Base-by-base conservation (phyloP, 495 filamentous ascomycete genomes). In the Annulohypoxylon moriforme region DNA sequence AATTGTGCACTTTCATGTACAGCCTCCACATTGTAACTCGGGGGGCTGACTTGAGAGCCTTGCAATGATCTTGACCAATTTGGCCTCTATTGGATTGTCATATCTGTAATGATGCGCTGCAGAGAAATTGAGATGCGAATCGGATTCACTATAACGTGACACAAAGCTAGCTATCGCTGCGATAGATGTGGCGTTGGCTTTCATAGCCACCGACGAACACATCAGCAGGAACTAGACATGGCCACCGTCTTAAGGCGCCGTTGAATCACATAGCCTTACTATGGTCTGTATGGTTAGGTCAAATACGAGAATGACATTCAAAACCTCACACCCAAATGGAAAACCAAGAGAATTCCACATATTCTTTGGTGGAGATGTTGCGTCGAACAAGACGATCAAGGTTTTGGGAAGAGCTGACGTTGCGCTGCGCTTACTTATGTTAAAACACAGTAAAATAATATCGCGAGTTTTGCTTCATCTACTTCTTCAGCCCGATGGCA, bases 1-100 rank as follows among this genome's bases (percentile, higher is more conserved):
- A 16, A 52, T 14, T n/a, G 10, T 31, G 24, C 49, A 52, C 11
- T 31, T 31, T 31, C 24, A 57, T 58, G 50, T 52, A 65, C 40
- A 11, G 52, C 62, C 62, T 46, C 49, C 24, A 27, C 20, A 50
- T 42, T 16, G 7, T 25, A 8, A 16, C 3, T 25, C 2, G 7
- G 13, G 13, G 16, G 34, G 62, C 50, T 50, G 31, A 34, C 10
- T 18, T 1, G 9, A 36, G 22, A 46, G 47, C 50, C 50, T 29
- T 50, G 1, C 49, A 29, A 18, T 20, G 34, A 9, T 25, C 20
- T 53, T 52, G 34, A 13, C 34, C 49, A 64, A 55, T 55, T 22
- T 27, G 38, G 27, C 18, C 18, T 22, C 4, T 47, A 0, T 9
- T 16, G 14, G 18, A 6, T 8, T 50, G 20, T 13, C 11, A 8